Evolutionary conservation across 768 basidiomycete genomes (phyloP).

Genomic region (Pholiota conissans): DNA sequence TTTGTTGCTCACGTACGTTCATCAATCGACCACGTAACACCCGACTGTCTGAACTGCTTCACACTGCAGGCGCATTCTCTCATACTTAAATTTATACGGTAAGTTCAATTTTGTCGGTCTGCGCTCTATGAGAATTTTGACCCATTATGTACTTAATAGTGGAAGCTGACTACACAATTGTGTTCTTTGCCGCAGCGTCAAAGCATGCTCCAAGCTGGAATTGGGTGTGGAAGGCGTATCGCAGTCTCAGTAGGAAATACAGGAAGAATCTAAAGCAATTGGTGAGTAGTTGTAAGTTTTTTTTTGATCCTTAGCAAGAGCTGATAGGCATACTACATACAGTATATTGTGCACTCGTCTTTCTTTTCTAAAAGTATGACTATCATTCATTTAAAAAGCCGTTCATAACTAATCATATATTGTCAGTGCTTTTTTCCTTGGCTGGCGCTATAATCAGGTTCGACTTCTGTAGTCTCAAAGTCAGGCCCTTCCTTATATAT

Average conservation of each 20-base stretch:
- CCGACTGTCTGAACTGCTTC: constrained; percentile 7
- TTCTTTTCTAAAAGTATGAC: constrained; percentile 84
- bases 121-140: not conserved
- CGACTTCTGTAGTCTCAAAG: constrained; percentile 5
- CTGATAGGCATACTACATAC: constrained; percentile 6
- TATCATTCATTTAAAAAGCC: not conserved
- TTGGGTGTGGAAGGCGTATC: constrained; percentile 91
- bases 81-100: constrained; percentile 84
- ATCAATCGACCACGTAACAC: constrained; percentile 4
- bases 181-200: constrained; percentile 84
- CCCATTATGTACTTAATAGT: constrained; percentile 42
- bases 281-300: constrained; percentile 38
- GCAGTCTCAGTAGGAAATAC: constrained; percentile 78
- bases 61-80: constrained; percentile 62
- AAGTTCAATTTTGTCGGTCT: constrained; percentile 15
- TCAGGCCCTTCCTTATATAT: constrained; percentile 4
- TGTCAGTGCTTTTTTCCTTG: constrained; percentile 81
- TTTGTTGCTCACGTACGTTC: constrained; percentile 64
- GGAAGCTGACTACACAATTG: constrained; percentile 85
- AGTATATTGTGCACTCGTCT: constrained; percentile 87
- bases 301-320: not conserved
- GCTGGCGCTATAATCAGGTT: constrained; percentile 87
- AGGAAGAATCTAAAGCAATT: constrained; percentile 86
- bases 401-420: constrained; percentile 6
- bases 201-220: constrained; percentile 78